These are phyloP conservation scores for Hymenochaete sp. DNA, from an alignment of 1,284 basidiomycete genomes.

Conservation along the genomic window DNA sequence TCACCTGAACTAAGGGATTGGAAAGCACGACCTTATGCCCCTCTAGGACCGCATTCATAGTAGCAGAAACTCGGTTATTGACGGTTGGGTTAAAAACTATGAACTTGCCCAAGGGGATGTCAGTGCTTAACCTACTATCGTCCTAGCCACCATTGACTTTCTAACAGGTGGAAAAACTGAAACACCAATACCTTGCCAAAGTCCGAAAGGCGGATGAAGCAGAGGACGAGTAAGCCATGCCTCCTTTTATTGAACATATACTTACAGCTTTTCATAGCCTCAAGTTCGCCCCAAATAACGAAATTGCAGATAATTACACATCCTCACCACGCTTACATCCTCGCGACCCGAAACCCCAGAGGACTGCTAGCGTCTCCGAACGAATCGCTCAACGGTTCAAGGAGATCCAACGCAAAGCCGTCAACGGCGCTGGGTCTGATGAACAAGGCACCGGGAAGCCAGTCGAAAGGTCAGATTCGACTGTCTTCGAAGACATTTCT, in stretches of 20 bases:
- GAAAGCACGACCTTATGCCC: background rate
- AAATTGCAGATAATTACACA: constrained; percentile 62
- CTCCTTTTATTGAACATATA: background rate
- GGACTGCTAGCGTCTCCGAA: constrained; percentile 66
- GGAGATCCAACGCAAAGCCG: constrained; percentile 58
- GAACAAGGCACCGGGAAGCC: constrained; percentile 18
- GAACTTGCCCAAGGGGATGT: constrained; percentile 57
- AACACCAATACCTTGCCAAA: constrained; percentile 70
- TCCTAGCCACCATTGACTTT: background rate
- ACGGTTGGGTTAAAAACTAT: constrained; percentile 64
- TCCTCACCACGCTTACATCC: constrained; percentile 61
- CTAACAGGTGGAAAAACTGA: constrained; percentile 51
- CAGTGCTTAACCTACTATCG: constrained; percentile 16
- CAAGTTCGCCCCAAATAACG: constrained; percentile 71
- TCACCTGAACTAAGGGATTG: constrained; percentile 1
- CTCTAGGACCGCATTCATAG: constrained; percentile 49
- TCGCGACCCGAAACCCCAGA: constrained; percentile 43
- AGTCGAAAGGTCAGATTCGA: background rate
- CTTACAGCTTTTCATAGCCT: constrained; percentile 33
- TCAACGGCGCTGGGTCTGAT: constrained; percentile 32
- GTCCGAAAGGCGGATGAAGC: constrained; percentile 77
- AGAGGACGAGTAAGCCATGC: constrained; percentile 72
- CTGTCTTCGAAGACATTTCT: constrained; percentile 26
- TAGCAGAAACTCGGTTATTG: constrained; percentile 50
- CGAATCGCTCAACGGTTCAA: constrained; percentile 67